phyloP scores from a whole-genome alignment of 345 rosid species.

The Combretum micranthum region DNA sequence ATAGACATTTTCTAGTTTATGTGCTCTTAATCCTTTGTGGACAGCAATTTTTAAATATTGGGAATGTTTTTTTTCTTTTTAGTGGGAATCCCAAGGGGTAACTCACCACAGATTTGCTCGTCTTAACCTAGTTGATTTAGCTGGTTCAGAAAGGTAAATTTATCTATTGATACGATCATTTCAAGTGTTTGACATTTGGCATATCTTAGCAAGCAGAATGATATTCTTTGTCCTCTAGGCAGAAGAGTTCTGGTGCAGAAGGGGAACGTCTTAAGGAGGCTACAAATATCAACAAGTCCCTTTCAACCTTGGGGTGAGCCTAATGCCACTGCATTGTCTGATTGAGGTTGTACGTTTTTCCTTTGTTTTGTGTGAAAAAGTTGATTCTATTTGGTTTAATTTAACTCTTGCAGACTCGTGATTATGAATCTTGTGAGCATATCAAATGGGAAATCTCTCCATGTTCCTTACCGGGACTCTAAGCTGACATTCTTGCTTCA shows the following conservation, averaged over 20 bases:
- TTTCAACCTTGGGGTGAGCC: conserved; percentile 87
- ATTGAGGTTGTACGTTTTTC: not conserved
- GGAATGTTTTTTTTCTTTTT: conserved; percentile 11
- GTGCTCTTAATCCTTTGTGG: too few species aligned
- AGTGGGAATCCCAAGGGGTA: conserved; percentile 99
- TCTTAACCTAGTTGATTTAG: conserved; percentile 95
- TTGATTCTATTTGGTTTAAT: not conserved
- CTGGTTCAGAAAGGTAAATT: conserved; percentile 93
- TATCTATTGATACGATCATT: not conserved
- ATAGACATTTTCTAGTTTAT: not conserved
- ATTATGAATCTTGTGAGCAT: conserved; percentile 94
- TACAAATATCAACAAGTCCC: conserved; percentile 94
- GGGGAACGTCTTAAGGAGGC: conserved; percentile 99
- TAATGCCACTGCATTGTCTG: not conserved
- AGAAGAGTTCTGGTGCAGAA: conserved; percentile 98
- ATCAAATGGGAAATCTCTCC: conserved; percentile 92
- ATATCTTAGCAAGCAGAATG: not conserved
- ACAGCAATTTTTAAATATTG: not conserved
- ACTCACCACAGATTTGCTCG: conserved; percentile 94
- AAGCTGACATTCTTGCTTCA: conserved; percentile 98
- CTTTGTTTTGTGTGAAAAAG: not conserved
- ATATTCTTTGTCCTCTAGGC: conserved; percentile 33
- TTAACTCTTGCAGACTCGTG: conserved; percentile 60
- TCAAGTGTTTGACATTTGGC: not conserved
- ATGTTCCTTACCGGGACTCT: conserved; percentile 97